These are phyloP conservation scores for Phoma sp. DNA, from an alignment of 2,329 filamentous ascomycete species.

Conservation along the genomic window DNA sequence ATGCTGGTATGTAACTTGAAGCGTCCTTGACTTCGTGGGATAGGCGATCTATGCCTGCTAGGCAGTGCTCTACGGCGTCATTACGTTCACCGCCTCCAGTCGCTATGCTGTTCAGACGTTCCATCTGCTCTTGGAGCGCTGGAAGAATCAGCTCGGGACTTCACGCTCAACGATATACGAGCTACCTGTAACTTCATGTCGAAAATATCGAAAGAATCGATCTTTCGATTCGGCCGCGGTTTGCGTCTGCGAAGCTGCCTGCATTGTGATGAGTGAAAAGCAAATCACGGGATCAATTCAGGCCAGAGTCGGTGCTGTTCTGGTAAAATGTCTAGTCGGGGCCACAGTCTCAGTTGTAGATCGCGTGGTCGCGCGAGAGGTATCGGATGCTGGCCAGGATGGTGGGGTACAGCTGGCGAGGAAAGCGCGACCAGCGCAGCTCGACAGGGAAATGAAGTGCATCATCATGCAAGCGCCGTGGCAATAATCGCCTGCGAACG, in stretches of 20 bases:
- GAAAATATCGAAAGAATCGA: constrained; percentile 85
- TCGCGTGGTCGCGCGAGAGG: constrained; percentile 10
- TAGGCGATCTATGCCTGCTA: constrained; percentile 79
- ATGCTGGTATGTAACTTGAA: constrained; percentile 80
- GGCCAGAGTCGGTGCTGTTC: not conserved
- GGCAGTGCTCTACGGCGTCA: constrained; percentile 80
- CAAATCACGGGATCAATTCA: not conserved
- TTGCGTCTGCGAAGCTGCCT: constrained; percentile 22
- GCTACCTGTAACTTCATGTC: constrained; percentile 74
- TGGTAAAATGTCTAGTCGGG: not conserved
- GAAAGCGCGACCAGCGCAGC: constrained; percentile 12
- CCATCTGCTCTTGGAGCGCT: constrained; percentile 82
- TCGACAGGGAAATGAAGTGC: constrained; percentile 11
- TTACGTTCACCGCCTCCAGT: constrained; percentile 75
- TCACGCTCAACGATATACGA: constrained; percentile 2
- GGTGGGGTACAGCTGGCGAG: constrained; percentile 19
- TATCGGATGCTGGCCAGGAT: constrained; percentile 4
- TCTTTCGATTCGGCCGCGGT: constrained; percentile 65
- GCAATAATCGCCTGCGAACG: constrained; percentile 3
- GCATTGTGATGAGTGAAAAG: not conserved
- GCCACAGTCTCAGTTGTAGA: not conserved
- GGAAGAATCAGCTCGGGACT: constrained; percentile 16
- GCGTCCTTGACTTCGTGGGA: constrained; percentile 87
- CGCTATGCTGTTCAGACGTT: constrained; percentile 68
- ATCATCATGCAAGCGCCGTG: constrained; percentile 22